Conservation (phyloP, 169 alveolate genomes). For the Plasmodium billcollinsi region DNA sequence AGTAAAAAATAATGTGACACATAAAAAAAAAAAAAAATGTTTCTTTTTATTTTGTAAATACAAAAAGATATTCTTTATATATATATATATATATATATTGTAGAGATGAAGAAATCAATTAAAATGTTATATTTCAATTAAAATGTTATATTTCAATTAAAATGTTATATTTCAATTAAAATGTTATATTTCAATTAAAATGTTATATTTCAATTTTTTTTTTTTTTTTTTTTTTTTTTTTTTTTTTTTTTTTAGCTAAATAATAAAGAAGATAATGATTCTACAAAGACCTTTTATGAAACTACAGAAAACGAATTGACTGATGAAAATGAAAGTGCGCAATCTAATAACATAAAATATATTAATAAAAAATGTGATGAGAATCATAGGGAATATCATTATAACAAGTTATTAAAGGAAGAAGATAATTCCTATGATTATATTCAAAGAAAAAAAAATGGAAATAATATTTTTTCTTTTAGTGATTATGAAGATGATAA, state of each 20-base stretch:
- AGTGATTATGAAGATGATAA: conserved; percentile 26
- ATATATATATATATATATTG: not conserved
- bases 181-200: too few relatives aligned
- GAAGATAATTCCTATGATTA: not conserved
- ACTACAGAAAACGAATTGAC: conserved; percentile 74
- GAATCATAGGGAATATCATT: not conserved
- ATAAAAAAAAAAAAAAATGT: conserved; percentile 1
- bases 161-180: not conserved
- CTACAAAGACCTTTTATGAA: conserved; percentile 67
- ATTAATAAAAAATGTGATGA: conserved; percentile 2
- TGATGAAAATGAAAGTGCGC: conserved; percentile 15
- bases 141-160: too few relatives aligned
- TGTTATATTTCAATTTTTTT: not conserved
- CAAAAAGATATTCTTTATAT: not conserved
- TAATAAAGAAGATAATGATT: conserved; percentile 55
- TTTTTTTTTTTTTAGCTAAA: conserved; percentile 21
- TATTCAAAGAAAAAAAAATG: not conserved
- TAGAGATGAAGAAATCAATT: too few relatives aligned
- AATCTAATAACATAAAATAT: not conserved
- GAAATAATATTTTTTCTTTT: not conserved
- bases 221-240: not conserved
- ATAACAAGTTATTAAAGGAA: not conserved
- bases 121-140: not conserved
- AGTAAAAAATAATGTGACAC: conserved; percentile 27
- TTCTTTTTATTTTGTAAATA: too few relatives aligned